Conservation (phyloP, 306 rosid species). For the Castanospermum australe region DNA sequence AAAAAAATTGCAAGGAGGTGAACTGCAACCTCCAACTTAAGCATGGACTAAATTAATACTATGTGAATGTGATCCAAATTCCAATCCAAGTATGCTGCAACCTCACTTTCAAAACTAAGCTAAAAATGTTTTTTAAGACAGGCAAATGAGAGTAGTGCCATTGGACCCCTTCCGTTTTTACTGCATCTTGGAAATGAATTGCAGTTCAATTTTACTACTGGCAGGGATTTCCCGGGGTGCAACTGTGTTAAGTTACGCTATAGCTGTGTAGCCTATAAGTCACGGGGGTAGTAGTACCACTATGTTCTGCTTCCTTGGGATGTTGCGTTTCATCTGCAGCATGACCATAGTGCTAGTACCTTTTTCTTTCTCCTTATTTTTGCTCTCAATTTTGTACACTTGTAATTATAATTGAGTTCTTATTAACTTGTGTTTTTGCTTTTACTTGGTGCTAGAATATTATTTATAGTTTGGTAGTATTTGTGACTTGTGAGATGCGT, state of each 20-base stretch:
- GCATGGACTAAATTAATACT: no score
- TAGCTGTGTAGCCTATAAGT: no score
- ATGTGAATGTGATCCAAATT: no score
- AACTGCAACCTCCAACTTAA: no score
- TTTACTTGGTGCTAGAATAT: background rate
- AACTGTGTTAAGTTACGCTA: slow-evolving; percentile 51
- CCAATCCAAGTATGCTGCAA: no score
- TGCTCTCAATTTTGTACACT: background rate
- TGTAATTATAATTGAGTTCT: background rate
- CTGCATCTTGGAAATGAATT: background rate
- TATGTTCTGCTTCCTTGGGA: slow-evolving; percentile 39
- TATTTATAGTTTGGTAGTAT: no score
- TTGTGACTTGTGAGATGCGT: no score
- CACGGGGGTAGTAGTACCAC: slow-evolving; percentile 52
- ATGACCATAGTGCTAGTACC: background rate
- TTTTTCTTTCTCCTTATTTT: background rate
- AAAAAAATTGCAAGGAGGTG: no score
- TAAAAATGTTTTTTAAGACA: no score
- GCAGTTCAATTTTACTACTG: background rate
- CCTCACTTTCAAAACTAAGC: no score
- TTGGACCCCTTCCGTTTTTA: background rate
- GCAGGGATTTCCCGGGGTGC: slow-evolving; percentile 55
- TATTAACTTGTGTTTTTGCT: background rate
- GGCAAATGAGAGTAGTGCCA: no score
- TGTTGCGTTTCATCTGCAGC: slow-evolving; percentile 37